These are phyloP conservation scores for Geranium rotundifolium DNA, from an alignment of 345 rosid genomes.

Conservation along the genomic window DNA sequence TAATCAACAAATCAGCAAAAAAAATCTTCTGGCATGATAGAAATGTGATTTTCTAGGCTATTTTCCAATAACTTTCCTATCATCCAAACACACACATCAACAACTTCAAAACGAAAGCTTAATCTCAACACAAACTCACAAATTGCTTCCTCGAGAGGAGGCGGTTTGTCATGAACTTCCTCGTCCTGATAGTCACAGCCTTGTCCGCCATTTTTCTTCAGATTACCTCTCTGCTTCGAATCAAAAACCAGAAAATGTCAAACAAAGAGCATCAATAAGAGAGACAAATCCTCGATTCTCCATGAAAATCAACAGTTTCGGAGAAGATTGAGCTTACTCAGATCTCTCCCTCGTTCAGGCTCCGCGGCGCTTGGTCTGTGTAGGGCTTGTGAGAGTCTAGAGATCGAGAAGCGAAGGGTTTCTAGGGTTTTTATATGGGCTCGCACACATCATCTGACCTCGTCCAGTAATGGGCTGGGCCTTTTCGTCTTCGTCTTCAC, in stretches of 20 bases:
- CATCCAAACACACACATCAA: neutral
- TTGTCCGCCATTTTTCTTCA: slow-evolving; percentile 61
- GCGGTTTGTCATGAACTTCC: slow-evolving; percentile 97
- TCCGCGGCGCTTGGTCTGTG: neutral
- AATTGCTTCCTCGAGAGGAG: slow-evolving; percentile 98
- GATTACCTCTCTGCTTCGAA: neutral
- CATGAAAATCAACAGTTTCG: neutral
- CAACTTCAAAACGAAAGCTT: too few relatives aligned
- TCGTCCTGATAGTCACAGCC: slow-evolving; percentile 75
- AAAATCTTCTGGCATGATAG: too few relatives aligned
- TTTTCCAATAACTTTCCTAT: neutral
- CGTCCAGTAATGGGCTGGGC: too few relatives aligned
- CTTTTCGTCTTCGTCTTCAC: too few relatives aligned
- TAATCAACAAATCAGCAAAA: too few relatives aligned
- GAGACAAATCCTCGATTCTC: neutral
- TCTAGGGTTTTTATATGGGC: neutral
- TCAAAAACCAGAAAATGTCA: neutral
- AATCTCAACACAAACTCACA: slow-evolving; percentile 27
- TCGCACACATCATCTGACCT: too few relatives aligned
- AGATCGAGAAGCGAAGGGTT: neutral
- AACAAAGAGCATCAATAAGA: neutral
- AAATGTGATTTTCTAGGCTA: neutral
- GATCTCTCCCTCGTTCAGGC: neutral
- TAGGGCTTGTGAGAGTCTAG: neutral
- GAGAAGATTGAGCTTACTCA: neutral